Evolutionary conservation across 768 basidiomycete species (phyloP).

Genomic region (Gelatoporia subvermispora): DNA sequence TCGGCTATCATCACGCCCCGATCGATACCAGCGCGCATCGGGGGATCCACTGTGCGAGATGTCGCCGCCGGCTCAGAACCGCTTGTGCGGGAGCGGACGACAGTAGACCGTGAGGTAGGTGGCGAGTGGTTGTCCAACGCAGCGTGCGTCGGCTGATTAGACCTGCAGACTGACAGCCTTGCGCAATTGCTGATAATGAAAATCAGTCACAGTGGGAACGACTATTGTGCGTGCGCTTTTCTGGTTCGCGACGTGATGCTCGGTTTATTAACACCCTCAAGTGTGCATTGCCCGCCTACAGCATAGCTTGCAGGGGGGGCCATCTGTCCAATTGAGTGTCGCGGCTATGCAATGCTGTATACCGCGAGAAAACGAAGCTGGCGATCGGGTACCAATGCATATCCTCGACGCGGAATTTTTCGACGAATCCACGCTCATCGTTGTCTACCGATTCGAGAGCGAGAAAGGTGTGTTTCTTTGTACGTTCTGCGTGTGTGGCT

Average conservation of each 20-base stretch:
- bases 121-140: slow-evolving; percentile 14
- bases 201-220: too few relatives aligned
- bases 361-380: slow-evolving; percentile 34
- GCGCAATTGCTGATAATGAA: slow-evolving; percentile 47
- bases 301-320: slow-evolving; percentile 37
- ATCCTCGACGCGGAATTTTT: slow-evolving; percentile 73
- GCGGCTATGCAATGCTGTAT: slow-evolving; percentile 53
- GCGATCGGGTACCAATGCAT: slow-evolving; percentile 37
- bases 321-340: slow-evolving; percentile 34
- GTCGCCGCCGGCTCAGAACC: slow-evolving; percentile 5
- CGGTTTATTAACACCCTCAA: slow-evolving; percentile 22
- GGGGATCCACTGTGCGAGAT: neutral
- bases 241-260: slow-evolving; percentile 1
- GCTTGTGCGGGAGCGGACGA: slow-evolving; percentile 51
- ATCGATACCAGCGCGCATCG: neutral
- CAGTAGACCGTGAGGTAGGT: slow-evolving; percentile 46
- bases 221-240: slow-evolving; percentile 40
- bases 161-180: slow-evolving; percentile 22
- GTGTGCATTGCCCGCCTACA: slow-evolving; percentile 55
- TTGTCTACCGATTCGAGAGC: slow-evolving; percentile 52
- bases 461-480: slow-evolving; percentile 40
- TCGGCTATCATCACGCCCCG: slow-evolving; percentile 35
- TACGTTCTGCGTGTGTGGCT: slow-evolving; percentile 6
- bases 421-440: slow-evolving; percentile 64
- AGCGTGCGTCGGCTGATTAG: slow-evolving; percentile 6